phyloP scores from a whole-genome alignment of 1,284 basidiomycete species.

The Agroathelia rolfsii region DNA sequence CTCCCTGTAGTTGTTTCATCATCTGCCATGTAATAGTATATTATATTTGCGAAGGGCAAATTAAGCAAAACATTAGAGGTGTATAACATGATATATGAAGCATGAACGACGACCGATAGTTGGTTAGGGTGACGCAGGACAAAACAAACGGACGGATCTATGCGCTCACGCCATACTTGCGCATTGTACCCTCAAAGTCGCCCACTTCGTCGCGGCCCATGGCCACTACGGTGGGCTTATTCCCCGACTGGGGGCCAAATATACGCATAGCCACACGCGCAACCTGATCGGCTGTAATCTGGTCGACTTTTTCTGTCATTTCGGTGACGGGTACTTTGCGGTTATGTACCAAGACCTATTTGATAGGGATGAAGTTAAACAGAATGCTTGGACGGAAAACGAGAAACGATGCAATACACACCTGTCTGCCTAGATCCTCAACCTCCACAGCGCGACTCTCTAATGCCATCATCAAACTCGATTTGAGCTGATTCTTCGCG shows the following conservation, averaged over 20 bases:
- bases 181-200: conserved; percentile 47
- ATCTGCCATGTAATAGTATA: not conserved
- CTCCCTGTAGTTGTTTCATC: not conserved
- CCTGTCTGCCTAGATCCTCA: conserved; percentile 81
- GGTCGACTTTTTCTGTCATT: conserved; percentile 88
- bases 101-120: too few relatives aligned
- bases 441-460: conserved; percentile 89
- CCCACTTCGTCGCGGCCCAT: conserved; percentile 68
- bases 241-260: conserved; percentile 52
- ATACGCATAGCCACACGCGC: conserved; percentile 67
- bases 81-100: too few relatives aligned
- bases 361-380: conserved; percentile 5
- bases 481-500: conserved; percentile 95
- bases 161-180: conserved; percentile 55
- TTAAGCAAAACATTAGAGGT: too few relatives aligned
- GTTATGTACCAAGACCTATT: conserved; percentile 82
- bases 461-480: conserved; percentile 89
- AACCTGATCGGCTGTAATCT: conserved; percentile 64
- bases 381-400: conserved; percentile 2
- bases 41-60: too few relatives aligned
- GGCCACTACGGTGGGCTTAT: conserved; percentile 58
- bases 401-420: conserved; percentile 19
- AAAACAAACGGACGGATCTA: too few relatives aligned
- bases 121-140: too few relatives aligned
- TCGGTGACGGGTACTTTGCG: conserved; percentile 82